Percentiles rank a stretch among this genome's conserved stretches.
Conservation (phyloP, 768 basidiomycete genomes). For the Brasilioporus rufonigricans region DNA sequence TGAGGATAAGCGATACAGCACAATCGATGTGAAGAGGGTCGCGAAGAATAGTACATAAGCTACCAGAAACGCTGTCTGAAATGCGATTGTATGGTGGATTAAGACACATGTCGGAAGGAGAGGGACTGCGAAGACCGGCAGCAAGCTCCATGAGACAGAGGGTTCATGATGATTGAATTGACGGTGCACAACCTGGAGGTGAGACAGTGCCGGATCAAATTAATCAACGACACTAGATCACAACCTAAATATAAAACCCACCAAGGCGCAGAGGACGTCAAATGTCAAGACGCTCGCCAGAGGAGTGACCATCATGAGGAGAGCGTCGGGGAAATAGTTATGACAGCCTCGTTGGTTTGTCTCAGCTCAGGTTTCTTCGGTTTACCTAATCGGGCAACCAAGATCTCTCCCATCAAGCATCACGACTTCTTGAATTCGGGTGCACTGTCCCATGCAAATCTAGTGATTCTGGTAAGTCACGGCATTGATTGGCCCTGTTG, state of each 20-base stretch:
- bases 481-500: no score
- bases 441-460: no score
- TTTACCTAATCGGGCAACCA: no score
- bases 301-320: background rate
- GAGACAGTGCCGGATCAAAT: background rate
- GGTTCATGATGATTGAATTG: slow-evolving; percentile 21
- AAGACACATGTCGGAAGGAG: slow-evolving; percentile 11
- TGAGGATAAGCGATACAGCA: slow-evolving; percentile 37
- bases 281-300: slow-evolving; percentile 2
- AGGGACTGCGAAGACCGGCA: slow-evolving; percentile 12
- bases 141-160: slow-evolving; percentile 11
- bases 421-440: no score
- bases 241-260: background rate
- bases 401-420: no score
- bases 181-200: slow-evolving; percentile 11
- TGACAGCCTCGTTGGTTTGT: no score
- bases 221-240: background rate
- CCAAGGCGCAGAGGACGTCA: slow-evolving; percentile 21
- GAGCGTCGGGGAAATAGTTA: no score
- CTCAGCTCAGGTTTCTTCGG: no score
- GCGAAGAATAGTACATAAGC: slow-evolving; percentile 19
- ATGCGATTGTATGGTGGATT: slow-evolving; percentile 6
- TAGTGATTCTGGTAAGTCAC: no score
- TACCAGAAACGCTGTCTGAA: slow-evolving; percentile 3
- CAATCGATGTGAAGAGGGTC: slow-evolving; percentile 27